Conservation (phyloP, 345 rosid genomes). For the Eucalyptus erythrocorys region DNA sequence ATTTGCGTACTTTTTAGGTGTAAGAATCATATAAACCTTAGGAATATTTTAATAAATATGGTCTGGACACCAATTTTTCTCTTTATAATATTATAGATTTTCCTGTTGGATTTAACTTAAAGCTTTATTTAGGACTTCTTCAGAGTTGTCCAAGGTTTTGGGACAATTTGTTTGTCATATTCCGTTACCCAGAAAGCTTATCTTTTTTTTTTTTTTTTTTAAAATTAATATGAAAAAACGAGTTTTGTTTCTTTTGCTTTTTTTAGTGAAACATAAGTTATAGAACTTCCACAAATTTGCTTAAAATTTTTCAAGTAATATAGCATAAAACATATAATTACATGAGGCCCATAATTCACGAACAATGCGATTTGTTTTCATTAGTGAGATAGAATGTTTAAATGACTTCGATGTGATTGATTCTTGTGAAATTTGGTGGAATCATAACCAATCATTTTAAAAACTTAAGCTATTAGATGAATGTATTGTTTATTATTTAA, state of each 20-base stretch:
- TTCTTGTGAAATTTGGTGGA: too few relatives aligned
- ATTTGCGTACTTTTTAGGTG: neutral
- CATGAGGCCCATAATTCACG: neutral
- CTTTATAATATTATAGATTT: neutral
- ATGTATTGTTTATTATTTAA: too few relatives aligned
- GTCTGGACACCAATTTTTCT: neutral
- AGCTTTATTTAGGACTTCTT: neutral
- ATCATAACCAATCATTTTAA: too few relatives aligned
- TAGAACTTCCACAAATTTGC: neutral
- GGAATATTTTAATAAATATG: neutral
- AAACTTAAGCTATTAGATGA: too few relatives aligned
- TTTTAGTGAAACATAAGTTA: neutral
- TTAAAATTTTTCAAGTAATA: neutral
- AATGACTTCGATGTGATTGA: neutral
- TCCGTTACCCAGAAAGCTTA: neutral
- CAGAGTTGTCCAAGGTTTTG: neutral
- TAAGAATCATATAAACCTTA: neutral
- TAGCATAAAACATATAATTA: neutral
- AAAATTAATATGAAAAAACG: neutral
- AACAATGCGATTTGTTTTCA: neutral
- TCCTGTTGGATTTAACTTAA: neutral
- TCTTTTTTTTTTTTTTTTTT: too few relatives aligned
- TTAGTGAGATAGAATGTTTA: neutral
- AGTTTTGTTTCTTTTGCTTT: neutral
- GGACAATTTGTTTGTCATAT: neutral